Conservation (phyloP, 169 alveolate genomes). For the Cryptosporidium ubiquitum region DNA sequence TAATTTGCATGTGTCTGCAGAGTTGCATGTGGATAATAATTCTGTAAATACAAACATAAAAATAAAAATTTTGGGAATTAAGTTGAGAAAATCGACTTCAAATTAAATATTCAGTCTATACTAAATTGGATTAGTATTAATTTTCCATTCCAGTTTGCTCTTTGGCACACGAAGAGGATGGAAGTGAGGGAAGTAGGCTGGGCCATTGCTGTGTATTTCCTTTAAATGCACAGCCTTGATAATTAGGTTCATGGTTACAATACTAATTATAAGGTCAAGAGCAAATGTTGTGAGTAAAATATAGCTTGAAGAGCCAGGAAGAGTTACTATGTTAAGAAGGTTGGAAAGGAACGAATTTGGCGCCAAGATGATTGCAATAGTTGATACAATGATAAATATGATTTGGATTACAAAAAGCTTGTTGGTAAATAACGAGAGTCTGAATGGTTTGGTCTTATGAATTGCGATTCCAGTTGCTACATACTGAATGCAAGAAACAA, state of each 20-base stretch:
- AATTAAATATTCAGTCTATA: no score
- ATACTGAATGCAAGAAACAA: conserved; percentile 57
- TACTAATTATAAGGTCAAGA: neutral
- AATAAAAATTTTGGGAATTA: neutral
- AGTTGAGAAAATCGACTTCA: neutral
- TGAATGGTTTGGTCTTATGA: conserved; percentile 55
- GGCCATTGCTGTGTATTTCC: conserved; percentile 44
- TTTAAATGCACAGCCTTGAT: neutral
- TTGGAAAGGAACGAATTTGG: conserved; percentile 1
- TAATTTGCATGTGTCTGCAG: neutral
- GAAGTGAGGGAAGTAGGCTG: conserved; percentile 55
- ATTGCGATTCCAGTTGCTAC: conserved; percentile 58
- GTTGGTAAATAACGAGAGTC: conserved; percentile 46
- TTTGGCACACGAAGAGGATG: conserved; percentile 60
- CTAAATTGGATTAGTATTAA: neutral
- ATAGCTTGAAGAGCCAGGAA: conserved; percentile 31
- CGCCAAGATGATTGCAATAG: neutral
- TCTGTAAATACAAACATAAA: neutral
- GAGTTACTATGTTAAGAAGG: conserved; percentile 19
- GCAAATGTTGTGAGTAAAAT: conserved; percentile 7
- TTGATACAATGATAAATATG: neutral
- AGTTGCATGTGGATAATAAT: neutral
- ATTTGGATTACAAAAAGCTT: conserved; percentile 23
- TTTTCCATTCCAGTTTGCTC: conserved; percentile 58
- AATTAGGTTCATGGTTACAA: conserved; percentile 10